Evolutionary conservation across 768 basidiomycete genomes (phyloP).

Genomic region (Gautieria morchelliformis): DNA sequence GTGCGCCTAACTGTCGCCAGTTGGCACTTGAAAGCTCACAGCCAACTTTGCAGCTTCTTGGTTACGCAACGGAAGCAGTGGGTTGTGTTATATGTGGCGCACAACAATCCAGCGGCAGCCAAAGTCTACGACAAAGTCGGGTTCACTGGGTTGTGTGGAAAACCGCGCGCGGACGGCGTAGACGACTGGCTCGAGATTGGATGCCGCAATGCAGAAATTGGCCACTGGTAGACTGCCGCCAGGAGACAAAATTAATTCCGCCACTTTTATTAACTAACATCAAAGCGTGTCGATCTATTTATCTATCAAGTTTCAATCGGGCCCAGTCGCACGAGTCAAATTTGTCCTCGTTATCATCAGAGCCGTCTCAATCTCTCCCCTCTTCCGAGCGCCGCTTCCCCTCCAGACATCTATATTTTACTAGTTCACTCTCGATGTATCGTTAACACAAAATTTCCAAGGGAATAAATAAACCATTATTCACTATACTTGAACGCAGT

Average conservation of each 20-base stretch:
- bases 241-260: neutral
- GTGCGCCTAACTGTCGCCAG: constrained; percentile 8
- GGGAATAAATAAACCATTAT: no score
- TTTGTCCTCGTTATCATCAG: no score
- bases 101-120: constrained; percentile 41
- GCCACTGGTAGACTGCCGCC: constrained; percentile 46
- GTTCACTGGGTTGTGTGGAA: constrained; percentile 44
- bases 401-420: no score
- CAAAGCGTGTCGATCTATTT: no score
- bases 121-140: constrained; percentile 57
- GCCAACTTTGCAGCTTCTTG: constrained; percentile 24
- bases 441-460: no score
- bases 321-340: neutral
- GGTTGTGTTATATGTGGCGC: constrained; percentile 60
- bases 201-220: constrained; percentile 42
- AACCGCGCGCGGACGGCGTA: constrained; percentile 30
- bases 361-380: no score
- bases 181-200: constrained; percentile 61
- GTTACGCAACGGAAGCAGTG: constrained; percentile 35
- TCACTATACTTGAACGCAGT: no score
- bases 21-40: neutral
- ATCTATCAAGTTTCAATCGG: neutral
- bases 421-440: no score
- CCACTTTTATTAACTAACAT: neutral
- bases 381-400: no score